Percentiles rank a stretch among this genome's conserved stretches.
These are phyloP conservation scores for Suhomyces yuchorum DNA, from an alignment of 1,139 yeast genomes.

Conservation along the genomic window DNA sequence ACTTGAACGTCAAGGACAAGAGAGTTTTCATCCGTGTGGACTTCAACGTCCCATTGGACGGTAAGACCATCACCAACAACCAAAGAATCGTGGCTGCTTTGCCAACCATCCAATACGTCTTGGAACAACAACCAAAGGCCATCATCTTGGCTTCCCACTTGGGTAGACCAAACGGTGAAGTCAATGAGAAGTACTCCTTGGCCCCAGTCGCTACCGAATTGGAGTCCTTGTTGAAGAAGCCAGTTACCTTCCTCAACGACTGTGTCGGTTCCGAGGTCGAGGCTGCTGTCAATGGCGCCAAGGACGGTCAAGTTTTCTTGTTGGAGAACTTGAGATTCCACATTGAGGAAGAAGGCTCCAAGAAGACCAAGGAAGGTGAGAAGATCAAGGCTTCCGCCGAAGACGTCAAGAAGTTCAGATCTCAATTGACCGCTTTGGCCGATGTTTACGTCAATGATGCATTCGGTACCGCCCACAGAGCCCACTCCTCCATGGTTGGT, in stretches of 20 bases:
- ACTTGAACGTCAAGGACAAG: conserved; percentile 80
- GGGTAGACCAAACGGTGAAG: conserved; percentile 97
- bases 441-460: conserved; percentile 97
- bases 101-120: conserved; percentile 92
- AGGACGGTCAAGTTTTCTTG: conserved; percentile 72
- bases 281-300: conserved; percentile 67
- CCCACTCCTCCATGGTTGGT: conserved; percentile 98
- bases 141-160: conserved; percentile 91
- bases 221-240: conserved; percentile 62
- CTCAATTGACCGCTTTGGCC: conserved; percentile 82
- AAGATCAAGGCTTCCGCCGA: conserved; percentile 88
- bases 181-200: conserved; percentile 77
- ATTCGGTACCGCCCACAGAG: conserved; percentile 98
- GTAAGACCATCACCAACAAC: conserved; percentile 94
- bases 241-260: conserved; percentile 80
- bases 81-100: conserved; percentile 98
- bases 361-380: conserved; percentile 73
- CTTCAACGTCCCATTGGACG: conserved; percentile 97
- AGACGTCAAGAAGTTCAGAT: conserved; percentile 82
- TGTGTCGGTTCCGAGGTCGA: conserved; percentile 89
- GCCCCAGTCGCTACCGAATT: conserved; percentile 91
- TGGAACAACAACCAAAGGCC: conserved; percentile 86
- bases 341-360: conserved; percentile 92
- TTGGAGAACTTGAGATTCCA: conserved; percentile 97
- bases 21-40: conserved; percentile 96